Evolutionary conservation across 2,329 filamentous ascomycete species (phyloP), one percentile per base, ranked within the genome.

Genomic region (Cercospora sp.): DNA sequence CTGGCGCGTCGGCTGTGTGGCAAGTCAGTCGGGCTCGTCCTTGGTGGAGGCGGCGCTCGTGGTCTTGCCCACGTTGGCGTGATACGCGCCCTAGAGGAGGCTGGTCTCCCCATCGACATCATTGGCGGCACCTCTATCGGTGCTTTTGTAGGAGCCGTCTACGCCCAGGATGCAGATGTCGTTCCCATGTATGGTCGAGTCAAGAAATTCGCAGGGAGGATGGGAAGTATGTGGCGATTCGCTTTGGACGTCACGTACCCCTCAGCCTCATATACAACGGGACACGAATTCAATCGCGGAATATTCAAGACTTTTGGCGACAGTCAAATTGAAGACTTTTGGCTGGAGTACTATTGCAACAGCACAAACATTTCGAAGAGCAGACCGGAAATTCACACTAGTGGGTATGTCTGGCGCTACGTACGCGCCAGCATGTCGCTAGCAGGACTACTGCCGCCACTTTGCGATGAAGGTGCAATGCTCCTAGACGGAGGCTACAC

Each of bases 161-260:
- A 99, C 78, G 95, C 96, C 1, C 91, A 94, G 66, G 95, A 99
- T 77, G 95, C 94, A 9, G 96, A 99, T 76, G 90, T 97, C 0
- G 94, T 99, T 4, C 95, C 95, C 12, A 97, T 98, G 87, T 97
- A 96, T 75, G 95, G 95, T 0, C 87, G 96, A 57, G 93, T 93
- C 13, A 99, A 99, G 86, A 97, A 97, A 78, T 99, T 99, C 79
- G 88, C 95, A 0, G 94, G 95, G 4, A 91, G 96, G n/a, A 99
- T 99, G 96, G 93, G 92, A 55, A 98, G 94, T 80, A 92, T 98
- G 81, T 99, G 95, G 95, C 89, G 95, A n/a, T 97, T 99, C 78
- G 94, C 94, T 0, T 84, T 99, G 2, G 95, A 99, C 77, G 81
- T 99, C 74, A 99, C 95, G 0, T 99, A 99, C 78, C 95, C 95